phyloP scores from a whole-genome alignment of 2,329 filamentous ascomycete species.

The Neofusicoccum ribis region DNA sequence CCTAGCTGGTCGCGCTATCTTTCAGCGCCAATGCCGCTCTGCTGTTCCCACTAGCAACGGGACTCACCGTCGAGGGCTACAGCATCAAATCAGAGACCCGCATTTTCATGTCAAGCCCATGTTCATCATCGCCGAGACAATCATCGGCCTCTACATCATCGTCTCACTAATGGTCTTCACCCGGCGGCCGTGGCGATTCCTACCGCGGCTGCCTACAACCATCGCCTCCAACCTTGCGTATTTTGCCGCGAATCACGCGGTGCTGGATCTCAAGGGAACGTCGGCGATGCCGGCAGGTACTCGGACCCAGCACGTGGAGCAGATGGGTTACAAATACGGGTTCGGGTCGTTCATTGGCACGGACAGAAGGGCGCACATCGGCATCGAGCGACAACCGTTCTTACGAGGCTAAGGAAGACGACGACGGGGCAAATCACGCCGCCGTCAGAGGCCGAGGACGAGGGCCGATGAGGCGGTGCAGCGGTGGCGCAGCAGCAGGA shows the following conservation, averaged over 20 bases:
- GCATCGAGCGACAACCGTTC: slow-evolving; percentile 53
- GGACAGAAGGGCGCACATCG: slow-evolving; percentile 49
- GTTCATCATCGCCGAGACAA: slow-evolving; percentile 46
- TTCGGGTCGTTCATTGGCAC: slow-evolving; percentile 54
- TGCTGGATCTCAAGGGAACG: slow-evolving; percentile 37
- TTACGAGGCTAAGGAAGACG: slow-evolving; percentile 34
- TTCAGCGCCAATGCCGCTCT: slow-evolving; percentile 44
- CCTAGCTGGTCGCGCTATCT: slow-evolving; percentile 44
- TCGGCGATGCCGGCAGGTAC: slow-evolving; percentile 25
- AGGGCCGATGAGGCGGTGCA: neutral
- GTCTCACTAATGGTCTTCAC: slow-evolving; percentile 48
- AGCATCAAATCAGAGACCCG: slow-evolving; percentile 35
- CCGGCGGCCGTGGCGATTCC: slow-evolving; percentile 41
- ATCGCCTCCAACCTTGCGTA: slow-evolving; percentile 51
- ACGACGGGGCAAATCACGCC: neutral
- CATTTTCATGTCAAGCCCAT: slow-evolving; percentile 53
- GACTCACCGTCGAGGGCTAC: neutral
- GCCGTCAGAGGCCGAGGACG: neutral
- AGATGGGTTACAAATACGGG: slow-evolving; percentile 37
- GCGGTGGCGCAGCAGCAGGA: neutral
- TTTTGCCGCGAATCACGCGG: slow-evolving; percentile 49
- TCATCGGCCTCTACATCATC: slow-evolving; percentile 48
- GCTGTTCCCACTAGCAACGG: slow-evolving; percentile 35
- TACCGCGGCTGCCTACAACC: slow-evolving; percentile 55
- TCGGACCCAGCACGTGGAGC: slow-evolving; percentile 24